Conservation (phyloP, 2,329 filamentous ascomycete genomes). For the Calonectria pseudoreteaudii region DNA sequence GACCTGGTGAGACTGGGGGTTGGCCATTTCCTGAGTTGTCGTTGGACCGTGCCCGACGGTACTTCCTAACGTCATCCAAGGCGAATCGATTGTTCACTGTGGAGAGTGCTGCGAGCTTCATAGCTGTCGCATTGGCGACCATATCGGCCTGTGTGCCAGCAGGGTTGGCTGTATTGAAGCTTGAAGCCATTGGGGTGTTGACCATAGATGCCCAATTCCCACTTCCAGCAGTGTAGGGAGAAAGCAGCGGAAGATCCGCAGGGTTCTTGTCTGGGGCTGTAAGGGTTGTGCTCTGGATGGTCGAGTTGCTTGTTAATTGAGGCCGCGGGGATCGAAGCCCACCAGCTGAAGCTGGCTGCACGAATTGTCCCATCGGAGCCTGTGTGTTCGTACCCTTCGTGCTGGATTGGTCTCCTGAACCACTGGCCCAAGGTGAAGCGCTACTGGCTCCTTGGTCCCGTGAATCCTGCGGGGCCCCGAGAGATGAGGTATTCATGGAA, state of each 20-base stretch:
- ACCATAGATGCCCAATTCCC: constrained; percentile 99
- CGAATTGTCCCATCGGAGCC: constrained; percentile 93
- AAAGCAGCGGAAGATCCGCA: constrained; percentile 84
- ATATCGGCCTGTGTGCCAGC: constrained; percentile 86
- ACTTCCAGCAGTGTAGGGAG: constrained; percentile 82
- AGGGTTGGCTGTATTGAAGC: constrained; percentile 72
- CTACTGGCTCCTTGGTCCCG: constrained; percentile 43
- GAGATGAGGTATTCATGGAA: constrained; percentile 80
- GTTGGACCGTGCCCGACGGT: constrained; percentile 89
- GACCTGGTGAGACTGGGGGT: constrained; percentile 73
- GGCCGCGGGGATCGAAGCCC: constrained; percentile 84
- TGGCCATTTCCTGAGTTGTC: constrained; percentile 77
- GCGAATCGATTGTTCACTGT: constrained; percentile 99
- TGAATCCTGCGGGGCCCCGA: constrained; percentile 67
- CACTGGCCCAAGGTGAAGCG: constrained; percentile 80
- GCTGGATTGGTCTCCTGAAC: constrained; percentile 61
- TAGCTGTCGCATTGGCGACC: constrained; percentile 98
- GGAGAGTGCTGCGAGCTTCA: constrained; percentile 97
- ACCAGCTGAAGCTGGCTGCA: constrained; percentile 80
- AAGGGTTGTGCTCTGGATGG: constrained; percentile 87
- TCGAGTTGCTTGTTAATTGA: constrained; percentile 73
- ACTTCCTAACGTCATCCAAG: constrained; percentile 96
- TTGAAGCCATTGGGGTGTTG: constrained; percentile 94
- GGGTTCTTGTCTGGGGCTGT: constrained; percentile 74
- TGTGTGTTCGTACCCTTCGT: constrained; percentile 85